A percentile compares a stretch with the other conserved stretches of the same genome.
Conservation (phyloP, 1,139 yeast genomes). For the Debaryomycetaceae sp. region DNA sequence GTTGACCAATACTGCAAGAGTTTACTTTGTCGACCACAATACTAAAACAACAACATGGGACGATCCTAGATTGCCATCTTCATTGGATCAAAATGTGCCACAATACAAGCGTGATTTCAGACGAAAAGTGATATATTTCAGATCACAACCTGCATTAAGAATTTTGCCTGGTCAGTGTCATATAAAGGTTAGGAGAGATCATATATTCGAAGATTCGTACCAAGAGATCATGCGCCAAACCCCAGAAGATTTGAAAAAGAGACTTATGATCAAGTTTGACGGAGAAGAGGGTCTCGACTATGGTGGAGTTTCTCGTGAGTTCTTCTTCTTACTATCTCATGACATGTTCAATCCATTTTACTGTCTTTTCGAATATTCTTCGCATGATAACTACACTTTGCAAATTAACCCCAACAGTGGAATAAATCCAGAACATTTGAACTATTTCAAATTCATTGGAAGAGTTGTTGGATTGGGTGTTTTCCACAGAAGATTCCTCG, state of each 20-base stretch:
- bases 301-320: slow-evolving; percentile 98
- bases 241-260: slow-evolving; percentile 94
- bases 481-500: slow-evolving; percentile 95
- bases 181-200: slow-evolving; percentile 94
- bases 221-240: slow-evolving; percentile 99
- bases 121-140: slow-evolving; percentile 93
- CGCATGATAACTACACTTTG: slow-evolving; percentile 95
- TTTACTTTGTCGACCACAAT: slow-evolving; percentile 96
- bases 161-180: slow-evolving; percentile 98
- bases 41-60: slow-evolving; percentile 99
- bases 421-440: slow-evolving; percentile 95
- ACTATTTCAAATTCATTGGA: slow-evolving; percentile 96
- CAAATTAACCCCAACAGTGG: slow-evolving; percentile 98
- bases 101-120: slow-evolving; percentile 98
- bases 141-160: slow-evolving; percentile 97
- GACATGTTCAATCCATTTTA: slow-evolving; percentile 99
- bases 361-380: slow-evolving; percentile 93
- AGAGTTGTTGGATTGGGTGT: slow-evolving; percentile 97
- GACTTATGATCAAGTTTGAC: slow-evolving; percentile 96
- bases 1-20: slow-evolving; percentile 95
- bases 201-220: slow-evolving; percentile 94
- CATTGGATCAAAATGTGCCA: slow-evolving; percentile 96
- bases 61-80: slow-evolving; percentile 96
- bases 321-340: slow-evolving; percentile 91
- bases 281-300: slow-evolving; percentile 99